Percentiles rank a stretch among this genome's conserved stretches.
Conservation (phyloP, 2,329 filamentous ascomycete species). For the Sarocladium oryzae region DNA sequence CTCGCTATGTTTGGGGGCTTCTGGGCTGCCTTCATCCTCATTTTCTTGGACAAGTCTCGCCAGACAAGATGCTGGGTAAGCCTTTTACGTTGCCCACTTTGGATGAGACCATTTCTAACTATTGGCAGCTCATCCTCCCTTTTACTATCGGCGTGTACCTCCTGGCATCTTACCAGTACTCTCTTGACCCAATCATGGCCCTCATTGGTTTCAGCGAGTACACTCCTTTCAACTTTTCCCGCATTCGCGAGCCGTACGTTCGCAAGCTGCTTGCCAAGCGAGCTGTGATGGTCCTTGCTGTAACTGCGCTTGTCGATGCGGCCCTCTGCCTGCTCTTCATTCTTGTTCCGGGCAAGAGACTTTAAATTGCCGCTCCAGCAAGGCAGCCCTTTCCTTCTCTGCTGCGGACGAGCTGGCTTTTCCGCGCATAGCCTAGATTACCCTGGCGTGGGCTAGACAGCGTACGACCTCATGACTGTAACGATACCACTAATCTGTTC, state of each 20-base stretch:
- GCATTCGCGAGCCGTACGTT: slow-evolving; percentile 85
- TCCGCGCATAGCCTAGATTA: background rate
- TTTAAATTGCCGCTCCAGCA: slow-evolving; percentile 37
- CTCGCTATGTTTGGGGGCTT: slow-evolving; percentile 80
- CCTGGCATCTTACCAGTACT: slow-evolving; percentile 89
- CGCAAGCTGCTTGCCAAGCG: slow-evolving; percentile 78
- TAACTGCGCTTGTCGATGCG: slow-evolving; percentile 71
- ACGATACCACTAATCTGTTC: slow-evolving; percentile 5
- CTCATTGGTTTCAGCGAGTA: slow-evolving; percentile 91
- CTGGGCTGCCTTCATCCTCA: slow-evolving; percentile 89
- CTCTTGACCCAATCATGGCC: slow-evolving; percentile 85
- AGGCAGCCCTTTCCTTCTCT: background rate
- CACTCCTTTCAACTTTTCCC: slow-evolving; percentile 86
- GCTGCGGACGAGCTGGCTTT: background rate
- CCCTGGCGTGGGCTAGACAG: background rate
- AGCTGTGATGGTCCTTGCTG: slow-evolving; percentile 69
- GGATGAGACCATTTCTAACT: slow-evolving; percentile 11
- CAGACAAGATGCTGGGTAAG: slow-evolving; percentile 77
- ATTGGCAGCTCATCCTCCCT: slow-evolving; percentile 61
- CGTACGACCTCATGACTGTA: slow-evolving; percentile 6
- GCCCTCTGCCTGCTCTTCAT: slow-evolving; percentile 88
- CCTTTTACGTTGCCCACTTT: slow-evolving; percentile 14
- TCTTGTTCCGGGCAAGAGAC: slow-evolving; percentile 81
- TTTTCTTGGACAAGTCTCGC: slow-evolving; percentile 77
- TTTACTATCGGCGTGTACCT: slow-evolving; percentile 89